Conservation (phyloP, 1,139 yeast species). For the Saccharomycopsis crataegensis region DNA sequence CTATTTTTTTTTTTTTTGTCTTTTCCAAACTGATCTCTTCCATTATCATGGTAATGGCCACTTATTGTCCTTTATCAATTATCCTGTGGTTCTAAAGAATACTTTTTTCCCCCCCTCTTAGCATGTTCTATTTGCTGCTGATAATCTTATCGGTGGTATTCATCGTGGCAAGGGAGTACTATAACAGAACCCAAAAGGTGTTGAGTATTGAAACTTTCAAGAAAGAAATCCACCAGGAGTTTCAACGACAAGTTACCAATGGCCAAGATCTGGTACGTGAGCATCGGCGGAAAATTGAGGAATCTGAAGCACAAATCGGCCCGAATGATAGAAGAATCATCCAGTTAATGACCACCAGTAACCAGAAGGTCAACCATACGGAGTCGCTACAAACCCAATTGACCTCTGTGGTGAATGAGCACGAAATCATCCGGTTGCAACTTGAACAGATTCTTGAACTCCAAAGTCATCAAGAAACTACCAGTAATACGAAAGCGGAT, state of each 20-base stretch:
- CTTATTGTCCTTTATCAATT: not conserved
- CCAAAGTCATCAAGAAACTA: not conserved
- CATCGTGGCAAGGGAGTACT: not conserved
- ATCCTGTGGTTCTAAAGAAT: conserved; percentile 37
- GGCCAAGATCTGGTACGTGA: not conserved
- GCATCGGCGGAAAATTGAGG: not conserved
- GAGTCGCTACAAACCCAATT: not conserved
- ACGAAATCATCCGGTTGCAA: not conserved
- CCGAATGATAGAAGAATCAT: conserved; percentile 6
- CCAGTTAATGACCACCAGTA: conserved; percentile 9
- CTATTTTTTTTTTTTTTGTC: no score
- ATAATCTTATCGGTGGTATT: conserved; percentile 20
- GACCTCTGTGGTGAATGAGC: not conserved
- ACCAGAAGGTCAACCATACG: not conserved
- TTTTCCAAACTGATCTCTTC: no score
- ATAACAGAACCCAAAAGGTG: not conserved
- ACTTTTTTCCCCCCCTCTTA: conserved; percentile 75
- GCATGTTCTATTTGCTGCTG: conserved; percentile 24
- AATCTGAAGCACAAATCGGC: not conserved
- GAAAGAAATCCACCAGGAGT: not conserved
- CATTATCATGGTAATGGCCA: no score
- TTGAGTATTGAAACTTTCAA: not conserved
- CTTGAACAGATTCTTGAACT: not conserved
- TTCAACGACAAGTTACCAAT: not conserved
- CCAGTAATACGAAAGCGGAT: not conserved